Evolutionary conservation across 1,284 basidiomycete genomes (phyloP), one percentile per base, ranked within the genome.

Genomic region (Ceratobasidium theobromae): DNA sequence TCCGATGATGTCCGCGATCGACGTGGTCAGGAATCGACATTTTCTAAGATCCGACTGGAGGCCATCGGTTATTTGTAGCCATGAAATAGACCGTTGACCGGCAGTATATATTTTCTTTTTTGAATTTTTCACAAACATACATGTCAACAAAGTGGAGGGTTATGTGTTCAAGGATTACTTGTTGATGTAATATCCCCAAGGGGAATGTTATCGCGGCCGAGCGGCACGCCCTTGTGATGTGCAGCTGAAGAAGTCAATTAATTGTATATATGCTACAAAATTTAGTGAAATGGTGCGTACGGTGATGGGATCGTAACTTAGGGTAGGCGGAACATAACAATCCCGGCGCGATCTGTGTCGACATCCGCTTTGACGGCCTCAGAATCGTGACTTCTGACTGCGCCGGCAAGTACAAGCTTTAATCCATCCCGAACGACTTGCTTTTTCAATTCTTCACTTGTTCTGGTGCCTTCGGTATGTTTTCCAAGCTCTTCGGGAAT

Each of bases 281-380:
- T n/a, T n/a, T n/a, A n/a, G n/a, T n/a, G n/a, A n/a, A n/a, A n/a
- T n/a, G n/a, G n/a, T n/a, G n/a, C n/a, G n/a, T n/a, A n/a, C 40
- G 16, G 14, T 14, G 14, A 16, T 43, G 40, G 5, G 4, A 4
- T 43, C 6, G 28, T 18, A 28, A 16, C 25, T 76, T 73, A 86
- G 12, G 82, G 82, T 60, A 87, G 85, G 49, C 84, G 75, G 82
- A 84, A 86, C 79, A 87, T 84, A 3, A 81, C 84, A 68, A 85
- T 82, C 0, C 83, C 84, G 66, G 80, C 79, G 41, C 84, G 75
- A 57, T 83, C 83, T 64, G 80, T 76, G 69, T 86, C 84, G 1
- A 86, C 72, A 68, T 84, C 82, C 66, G 84, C 79, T 75, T 77
- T 81, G 8, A 81, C 85, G 68, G 82, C 79, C 71, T 82, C 82